A percentile compares a stretch with the other conserved stretches of the same genome.
These are phyloP conservation scores for Neurospora discreta DNA, from an alignment of 495 filamentous ascomycete species.

Conservation along the genomic window DNA sequence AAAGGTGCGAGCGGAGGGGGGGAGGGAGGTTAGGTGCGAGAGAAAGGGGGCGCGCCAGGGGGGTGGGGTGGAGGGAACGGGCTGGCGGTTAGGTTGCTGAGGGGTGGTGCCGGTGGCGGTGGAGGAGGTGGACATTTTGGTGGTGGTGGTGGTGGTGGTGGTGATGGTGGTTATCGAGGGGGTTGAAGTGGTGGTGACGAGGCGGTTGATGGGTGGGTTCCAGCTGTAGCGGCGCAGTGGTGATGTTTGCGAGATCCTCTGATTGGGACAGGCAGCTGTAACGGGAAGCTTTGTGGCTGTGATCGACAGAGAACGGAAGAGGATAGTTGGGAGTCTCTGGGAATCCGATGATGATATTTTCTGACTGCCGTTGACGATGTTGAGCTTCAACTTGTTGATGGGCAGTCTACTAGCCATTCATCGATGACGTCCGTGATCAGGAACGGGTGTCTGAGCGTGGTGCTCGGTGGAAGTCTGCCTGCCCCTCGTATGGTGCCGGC, in stretches of 20 bases:
- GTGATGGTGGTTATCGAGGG: background rate
- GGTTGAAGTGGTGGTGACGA: background rate
- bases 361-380: background rate
- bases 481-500: background rate
- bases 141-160: background rate
- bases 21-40: slow-evolving; percentile 41
- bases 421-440: background rate
- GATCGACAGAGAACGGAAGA: background rate
- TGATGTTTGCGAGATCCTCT: background rate
- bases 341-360: background rate
- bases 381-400: background rate
- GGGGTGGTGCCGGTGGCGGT: slow-evolving; percentile 8
- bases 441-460: background rate
- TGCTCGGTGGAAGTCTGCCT: background rate
- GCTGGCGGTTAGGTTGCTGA: slow-evolving; percentile 44
- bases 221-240: background rate
- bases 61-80: slow-evolving; percentile 17
- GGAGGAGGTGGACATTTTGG: slow-evolving; percentile 2
- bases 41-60: slow-evolving; percentile 61
- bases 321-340: background rate
- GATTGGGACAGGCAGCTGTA: background rate
- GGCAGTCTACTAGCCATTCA: background rate
- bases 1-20: slow-evolving; percentile 30
- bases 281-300: background rate
- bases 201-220: background rate